Base-by-base conservation (phyloP, 331 rosid genomes). In the Pyrus hybrid region DNA sequence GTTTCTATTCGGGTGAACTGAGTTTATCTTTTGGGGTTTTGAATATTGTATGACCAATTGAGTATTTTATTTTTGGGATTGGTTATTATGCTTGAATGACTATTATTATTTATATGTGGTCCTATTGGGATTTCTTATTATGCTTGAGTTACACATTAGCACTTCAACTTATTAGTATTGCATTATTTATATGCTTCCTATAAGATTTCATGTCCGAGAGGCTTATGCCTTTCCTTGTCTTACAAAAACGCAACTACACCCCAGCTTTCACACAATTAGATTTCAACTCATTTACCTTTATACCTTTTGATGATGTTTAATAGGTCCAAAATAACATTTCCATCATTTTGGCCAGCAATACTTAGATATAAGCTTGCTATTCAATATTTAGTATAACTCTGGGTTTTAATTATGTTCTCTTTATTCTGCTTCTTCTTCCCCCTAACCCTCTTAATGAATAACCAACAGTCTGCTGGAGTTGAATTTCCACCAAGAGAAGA, bases 401-500 rank as follows among this genome's bases (percentile, higher is more conserved):
- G 32, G 20, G 33, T 65, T 60, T 60, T 17, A 8, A 47, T 74
- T 23, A 63, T 74, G 1, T 61, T 45, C 23, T 26, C 16, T 2
- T 12, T 73, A 43, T 56, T 72, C 35, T 5, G 56, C 25, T 78
- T 78, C 64, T 41, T 28, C 29, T 65, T 72, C 66, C 22, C 14
- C 16, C 43, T 71, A 7, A 66, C 54, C 29, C 30, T 79, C 26
- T 54, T 81, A 29, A 78, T 75, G 18, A 21, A 60, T 41, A 68
- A 61, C 49, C 79, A 35, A 58, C 86, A 94, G 99, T 65, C 93
- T 82, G 87, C 86, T 70, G 99, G 99, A 85, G 89, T 94, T 85
- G 97, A 89, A 60, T 94, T 94, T 83, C 99, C 97, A 22, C 99
- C 97, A 58, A 87, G 85, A 76, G 91, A 75, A 35, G 96, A 86